phyloP scores from a whole-genome alignment of 306 rosid species.

The Rubus parviflorus region DNA sequence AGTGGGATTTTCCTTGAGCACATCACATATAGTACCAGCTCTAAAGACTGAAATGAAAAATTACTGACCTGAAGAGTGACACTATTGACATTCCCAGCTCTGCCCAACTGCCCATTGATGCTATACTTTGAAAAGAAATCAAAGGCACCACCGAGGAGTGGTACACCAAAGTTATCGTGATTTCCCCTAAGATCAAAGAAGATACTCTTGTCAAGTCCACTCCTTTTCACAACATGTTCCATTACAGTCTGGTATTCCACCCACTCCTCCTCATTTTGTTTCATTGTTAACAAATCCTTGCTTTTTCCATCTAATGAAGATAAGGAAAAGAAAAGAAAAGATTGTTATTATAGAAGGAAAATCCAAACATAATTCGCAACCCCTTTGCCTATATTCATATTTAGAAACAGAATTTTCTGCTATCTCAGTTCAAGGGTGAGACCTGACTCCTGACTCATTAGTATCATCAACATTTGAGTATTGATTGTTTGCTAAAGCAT shows the following conservation, averaged over 20 bases:
- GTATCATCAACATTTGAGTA: too few species aligned
- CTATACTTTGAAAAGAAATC: constrained; percentile 88
- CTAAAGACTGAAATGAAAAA: not conserved
- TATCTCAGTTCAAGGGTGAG: too few species aligned
- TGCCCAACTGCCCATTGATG: constrained; percentile 72
- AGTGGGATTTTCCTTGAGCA: too few species aligned
- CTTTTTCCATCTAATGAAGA: constrained; percentile 75
- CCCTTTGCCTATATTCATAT: not conserved
- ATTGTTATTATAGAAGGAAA: not conserved
- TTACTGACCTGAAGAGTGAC: constrained; percentile 74
- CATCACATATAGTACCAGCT: not conserved
- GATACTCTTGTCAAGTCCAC: constrained; percentile 60
- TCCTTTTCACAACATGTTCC: constrained; percentile 64
- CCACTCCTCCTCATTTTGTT: constrained; percentile 91
- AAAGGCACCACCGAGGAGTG: constrained; percentile 57
- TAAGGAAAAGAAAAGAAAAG: not conserved
- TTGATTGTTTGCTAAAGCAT: too few species aligned
- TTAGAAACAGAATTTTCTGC: too few species aligned
- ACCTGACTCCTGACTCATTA: too few species aligned
- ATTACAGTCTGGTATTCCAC: constrained; percentile 58
- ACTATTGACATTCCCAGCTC: constrained; percentile 56
- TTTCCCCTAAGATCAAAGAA: constrained; percentile 88
- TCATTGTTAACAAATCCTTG: constrained; percentile 83
- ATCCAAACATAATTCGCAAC: not conserved
- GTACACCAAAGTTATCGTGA: constrained; percentile 91